Evolutionary conservation across 1,139 yeast genomes (phyloP), one percentile per base, ranked within the genome.

Genomic region (Scheffersomyces titani): DNA sequence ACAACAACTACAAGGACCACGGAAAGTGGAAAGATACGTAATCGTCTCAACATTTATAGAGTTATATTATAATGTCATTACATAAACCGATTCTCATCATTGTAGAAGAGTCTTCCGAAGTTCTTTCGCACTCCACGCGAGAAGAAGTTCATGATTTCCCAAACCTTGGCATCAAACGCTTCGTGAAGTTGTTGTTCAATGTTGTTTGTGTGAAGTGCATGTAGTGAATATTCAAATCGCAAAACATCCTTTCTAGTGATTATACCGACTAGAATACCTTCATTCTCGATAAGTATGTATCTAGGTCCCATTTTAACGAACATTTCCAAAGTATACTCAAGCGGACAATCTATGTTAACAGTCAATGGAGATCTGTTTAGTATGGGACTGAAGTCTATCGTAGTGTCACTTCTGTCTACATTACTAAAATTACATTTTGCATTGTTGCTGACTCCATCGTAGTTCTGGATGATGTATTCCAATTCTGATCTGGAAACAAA

Each of bases 281-380:
- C 71, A 20, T 67, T 65, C 55, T 87, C 89, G 0, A 92, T 88
- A 52, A 90, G 76, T 1, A 94, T 81, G 47, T 87, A 82, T 47
- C 92, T 77, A 4, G 98, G 97, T 0, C 98, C 98, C 47, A 92
- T 70, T 62, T 89, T 88, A 57, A 85, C 83, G 70, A 94, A 94
- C 19, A 91, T 75, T 51, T 89, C 90, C 58, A 88, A 75, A 1
- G 88, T 83, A 48, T 83, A 81, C 61, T 89, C 90, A 47, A 92
- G 74, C 0, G 90, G 81, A 0, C 88, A 78, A 44, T 74, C 70
- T 1, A 84, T 71, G 53, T 81, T 77, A 0, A 91, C 86, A 0
- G 85, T 80, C 19, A 92, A 70, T 1, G 97, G 96, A 16, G 92
- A 84, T 21, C 71, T 66, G 63, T 88, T 86, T 36, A 89, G 82